A percentile compares a stretch with the other conserved stretches of the same genome.
phyloP scores from a whole-genome alignment of 768 basidiomycete species.

The Saitozyma podzolica region DNA sequence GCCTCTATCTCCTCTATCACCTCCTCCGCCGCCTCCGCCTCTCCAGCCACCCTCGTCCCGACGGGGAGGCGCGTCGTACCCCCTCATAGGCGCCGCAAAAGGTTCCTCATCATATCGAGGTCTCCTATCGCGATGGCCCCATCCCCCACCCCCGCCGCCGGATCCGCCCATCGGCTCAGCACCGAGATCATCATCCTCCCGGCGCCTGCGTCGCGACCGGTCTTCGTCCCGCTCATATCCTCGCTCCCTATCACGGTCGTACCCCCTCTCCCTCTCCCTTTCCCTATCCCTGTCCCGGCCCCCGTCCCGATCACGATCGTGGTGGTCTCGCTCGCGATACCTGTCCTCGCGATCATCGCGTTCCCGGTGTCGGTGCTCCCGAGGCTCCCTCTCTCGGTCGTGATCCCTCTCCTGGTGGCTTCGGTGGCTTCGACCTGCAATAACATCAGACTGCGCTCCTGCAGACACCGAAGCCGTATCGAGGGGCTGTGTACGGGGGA shows the following conservation, averaged over 20 bases:
- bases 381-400: conserved; percentile 51
- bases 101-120: conserved; percentile 34
- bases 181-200: conserved; percentile 27
- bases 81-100: conserved; percentile 11
- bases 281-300: conserved; percentile 28
- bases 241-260: conserved; percentile 20
- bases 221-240: conserved; percentile 40
- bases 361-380: conserved; percentile 21
- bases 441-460: conserved; percentile 1
- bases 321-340: conserved; percentile 14
- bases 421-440: conserved; percentile 41
- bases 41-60: neutral
- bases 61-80: neutral
- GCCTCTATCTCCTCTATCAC: conserved; percentile 51
- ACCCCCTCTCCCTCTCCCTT: conserved; percentile 24
- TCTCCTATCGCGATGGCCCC: conserved; percentile 22
- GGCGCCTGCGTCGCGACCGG: conserved; percentile 34
- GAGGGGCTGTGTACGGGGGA: neutral
- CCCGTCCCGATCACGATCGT: conserved; percentile 21
- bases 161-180: conserved; percentile 39
- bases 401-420: conserved; percentile 53
- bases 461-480: too few species aligned
- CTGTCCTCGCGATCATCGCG: conserved; percentile 21
- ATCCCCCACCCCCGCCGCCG: conserved; percentile 3
- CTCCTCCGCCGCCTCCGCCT: conserved; percentile 25